Base-by-base conservation (phyloP, 108 stramenopile genomes). In the Mayamaea pseudoterrestris region DNA sequence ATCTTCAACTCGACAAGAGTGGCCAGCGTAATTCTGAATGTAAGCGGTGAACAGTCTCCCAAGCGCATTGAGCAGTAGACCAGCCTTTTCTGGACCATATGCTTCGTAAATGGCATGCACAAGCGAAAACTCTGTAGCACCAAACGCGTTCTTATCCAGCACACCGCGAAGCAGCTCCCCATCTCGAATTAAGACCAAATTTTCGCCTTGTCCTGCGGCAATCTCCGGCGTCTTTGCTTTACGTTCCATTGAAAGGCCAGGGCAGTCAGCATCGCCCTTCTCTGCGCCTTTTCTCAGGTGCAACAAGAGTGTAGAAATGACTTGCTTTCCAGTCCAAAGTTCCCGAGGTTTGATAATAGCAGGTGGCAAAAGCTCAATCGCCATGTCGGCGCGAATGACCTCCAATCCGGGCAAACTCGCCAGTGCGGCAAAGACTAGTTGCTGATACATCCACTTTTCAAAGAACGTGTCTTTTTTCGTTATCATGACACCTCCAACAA, bases 1-100 rank as follows among this genome's bases (percentile, higher is more conserved):
- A 74, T 99, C 99, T 45, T 96, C 96, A 67, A 98, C 89, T 35
- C 93, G 66, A 61, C 99, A 99, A 12, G 94, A 95, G 60, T 98
- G 95, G 0, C 95, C 96, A 11, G 94, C 85, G 49, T 76, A 95
- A 62, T 87, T 75, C 47, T 94, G 95, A 45, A 97, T 49, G 53
- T 87, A 94, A 0, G 83, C 84, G 3, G 98, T 99, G 53, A 99
- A 93, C 9, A 99, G 73, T n/a, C 96, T 66, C 3, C 94, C 94
- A 7, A 99, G 55, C 0, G 94, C 66, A 61, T 96, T 89, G 2
- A 96, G 63, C 14, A 96, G 48, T 11, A 85, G 51, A 1, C 89
- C 92, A 3, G 96, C 96, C 36, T 84, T 79, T 44, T 65, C 64
- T 20, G 89, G 72, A n/a, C 96, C 96, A 60, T 95, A 97, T 6